Percentiles rank a stretch among this genome's conserved stretches.
phyloP scores from a whole-genome alignment of 179 eudicot species.

The Nepenthes alata region DNA sequence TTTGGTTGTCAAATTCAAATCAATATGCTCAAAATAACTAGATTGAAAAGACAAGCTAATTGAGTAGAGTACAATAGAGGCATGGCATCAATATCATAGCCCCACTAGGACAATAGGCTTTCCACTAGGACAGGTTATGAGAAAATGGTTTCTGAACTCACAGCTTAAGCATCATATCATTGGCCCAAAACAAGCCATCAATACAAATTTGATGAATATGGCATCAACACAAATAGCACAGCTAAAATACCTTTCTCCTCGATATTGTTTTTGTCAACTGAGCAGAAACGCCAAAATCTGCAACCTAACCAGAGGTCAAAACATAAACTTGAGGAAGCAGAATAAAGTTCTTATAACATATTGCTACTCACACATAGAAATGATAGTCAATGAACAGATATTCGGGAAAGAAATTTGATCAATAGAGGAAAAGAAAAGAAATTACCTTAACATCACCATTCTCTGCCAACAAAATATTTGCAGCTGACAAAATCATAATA shows the following conservation, averaged over 20 bases:
- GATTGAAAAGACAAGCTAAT: no score
- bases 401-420: neutral
- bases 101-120: no score
- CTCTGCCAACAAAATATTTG: slow-evolving; percentile 88
- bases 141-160: no score
- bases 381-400: no score
- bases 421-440: neutral
- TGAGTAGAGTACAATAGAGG: no score
- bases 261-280: slow-evolving; percentile 90
- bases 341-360: neutral
- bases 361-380: neutral
- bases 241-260: slow-evolving; percentile 65
- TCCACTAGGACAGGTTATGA: no score
- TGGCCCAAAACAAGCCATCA: neutral
- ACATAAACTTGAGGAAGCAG: slow-evolving; percentile 3
- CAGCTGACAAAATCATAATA: slow-evolving; percentile 54
- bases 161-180: neutral
- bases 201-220: neutral
- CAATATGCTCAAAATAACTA: no score
- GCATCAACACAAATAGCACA: neutral
- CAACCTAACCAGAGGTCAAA: slow-evolving; percentile 52
- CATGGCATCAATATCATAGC: no score
- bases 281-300: slow-evolving; percentile 96
- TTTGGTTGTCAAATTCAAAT: no score
- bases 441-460: slow-evolving; percentile 91